Evolutionary conservation across 2,329 filamentous ascomycete genomes (phyloP), one percentile per base, ranked within the genome.

Genomic region (Clonostachys rosea): DNA sequence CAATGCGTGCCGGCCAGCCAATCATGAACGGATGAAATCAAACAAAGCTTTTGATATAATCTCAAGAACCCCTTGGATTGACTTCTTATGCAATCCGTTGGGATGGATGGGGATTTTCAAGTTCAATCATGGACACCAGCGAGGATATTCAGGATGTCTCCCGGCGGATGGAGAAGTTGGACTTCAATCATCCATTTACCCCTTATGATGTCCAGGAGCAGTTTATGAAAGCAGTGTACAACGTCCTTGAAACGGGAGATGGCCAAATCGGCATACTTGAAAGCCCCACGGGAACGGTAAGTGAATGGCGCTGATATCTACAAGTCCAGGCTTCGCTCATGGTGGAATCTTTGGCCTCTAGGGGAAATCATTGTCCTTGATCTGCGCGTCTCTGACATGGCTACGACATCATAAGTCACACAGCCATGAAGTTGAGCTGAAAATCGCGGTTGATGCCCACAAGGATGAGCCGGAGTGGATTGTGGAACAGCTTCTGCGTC

Each of bases 361-460:
- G 75, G 91, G 91, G 41, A 96, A 96, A 76, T 96, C 91, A 2
- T 68, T 96, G 41, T 96, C 91, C 54, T 75, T 96, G 30, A 94
- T 96, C 52, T 96, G 91, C 61, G 87, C 86, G 39, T 85, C 91
- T 6, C 66, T 96, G 58, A 95, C 91, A 4, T 96, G 91, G 91
- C 74, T 96, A n/a, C 84, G 91, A 43, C 81, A 89, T 48, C 81
- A 91, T 67, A 92, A 95, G 63, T 83, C 66, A 62, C 73, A 58
- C 55, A 63, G 50, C 66, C 86, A 72, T 65, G 86, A 72, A 64
- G 76, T 60, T 53, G 76, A 57, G 42, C 77, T 73, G 48, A 73
- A 63, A 49, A 66, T 59, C 49, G 75, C 64, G 43, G 73, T 64
- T 3, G 59, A 67, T 1, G 57, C 66, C 2, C 72, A 72, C 53